phyloP scores from a whole-genome alignment of 139 green algal species.

The Closterium sp. region DNA sequence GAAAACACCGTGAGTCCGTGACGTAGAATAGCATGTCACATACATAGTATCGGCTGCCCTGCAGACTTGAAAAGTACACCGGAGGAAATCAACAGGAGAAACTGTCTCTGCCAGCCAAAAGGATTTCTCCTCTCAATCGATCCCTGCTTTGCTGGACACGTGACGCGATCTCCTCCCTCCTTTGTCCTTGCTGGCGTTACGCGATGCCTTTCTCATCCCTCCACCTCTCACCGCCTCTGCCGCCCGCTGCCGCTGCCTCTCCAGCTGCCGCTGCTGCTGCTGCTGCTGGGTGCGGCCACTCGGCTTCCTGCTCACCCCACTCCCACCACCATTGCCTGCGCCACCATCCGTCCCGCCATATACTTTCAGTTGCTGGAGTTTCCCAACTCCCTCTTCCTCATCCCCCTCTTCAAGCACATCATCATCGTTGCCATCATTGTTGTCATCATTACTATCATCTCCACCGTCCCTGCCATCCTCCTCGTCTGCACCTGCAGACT shows the following conservation, averaged over 20 bases:
- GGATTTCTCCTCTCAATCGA: not conserved
- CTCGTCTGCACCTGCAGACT: constrained; percentile 26
- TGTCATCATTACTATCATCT: constrained; percentile 4
- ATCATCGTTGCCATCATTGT: not conserved
- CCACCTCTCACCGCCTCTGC: constrained; percentile 25
- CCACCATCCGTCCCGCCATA: not conserved
- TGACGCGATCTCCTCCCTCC: constrained; percentile 26
- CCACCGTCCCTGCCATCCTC: constrained; percentile 46
- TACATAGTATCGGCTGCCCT: too few species aligned
- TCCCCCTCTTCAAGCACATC: not conserved
- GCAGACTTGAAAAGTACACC: too few species aligned
- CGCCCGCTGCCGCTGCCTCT: constrained; percentile 28
- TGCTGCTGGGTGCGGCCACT: not conserved
- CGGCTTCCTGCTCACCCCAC: not conserved
- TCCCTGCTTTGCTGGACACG: not conserved
- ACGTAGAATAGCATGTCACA: too few species aligned
- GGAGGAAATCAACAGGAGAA: too few species aligned
- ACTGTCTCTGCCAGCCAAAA: too few species aligned
- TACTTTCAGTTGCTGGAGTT: too few species aligned
- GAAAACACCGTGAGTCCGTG: too few species aligned
- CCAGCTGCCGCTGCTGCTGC: constrained; percentile 1
- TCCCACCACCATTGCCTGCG: not conserved
- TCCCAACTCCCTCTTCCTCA: not conserved
- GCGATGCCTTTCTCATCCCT: not conserved
- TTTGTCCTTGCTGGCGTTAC: constrained; percentile 42